phyloP scores from a whole-genome alignment of 352 stramenopile genomes.

The Pythium plurisporium region DNA sequence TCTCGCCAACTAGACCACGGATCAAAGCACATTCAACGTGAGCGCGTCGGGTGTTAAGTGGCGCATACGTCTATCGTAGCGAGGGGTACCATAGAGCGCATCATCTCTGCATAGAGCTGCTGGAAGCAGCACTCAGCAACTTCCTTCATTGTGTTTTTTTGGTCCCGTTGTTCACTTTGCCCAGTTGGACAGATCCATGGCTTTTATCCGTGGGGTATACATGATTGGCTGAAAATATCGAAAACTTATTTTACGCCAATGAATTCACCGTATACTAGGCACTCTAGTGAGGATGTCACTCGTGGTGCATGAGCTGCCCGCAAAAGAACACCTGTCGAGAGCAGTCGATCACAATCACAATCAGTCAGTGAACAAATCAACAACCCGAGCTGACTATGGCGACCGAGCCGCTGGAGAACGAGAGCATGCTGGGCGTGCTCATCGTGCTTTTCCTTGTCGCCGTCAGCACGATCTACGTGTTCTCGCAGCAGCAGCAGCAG shows the following conservation, averaged over 20 bases:
- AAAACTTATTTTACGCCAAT: conserved; percentile 10
- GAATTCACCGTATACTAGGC: background rate
- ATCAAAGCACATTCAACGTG: background rate
- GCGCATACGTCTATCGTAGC: background rate
- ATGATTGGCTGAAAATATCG: conserved; percentile 3
- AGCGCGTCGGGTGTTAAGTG: background rate
- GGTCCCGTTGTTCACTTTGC: background rate
- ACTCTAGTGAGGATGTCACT: conserved; percentile 8
- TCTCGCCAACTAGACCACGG: conserved; percentile 46
- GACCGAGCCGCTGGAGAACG: conserved; percentile 49
- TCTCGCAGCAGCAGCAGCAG: conserved; percentile 46
- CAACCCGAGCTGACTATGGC: conserved; percentile 13
- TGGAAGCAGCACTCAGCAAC: conserved; percentile 85
- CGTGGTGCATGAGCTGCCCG: background rate
- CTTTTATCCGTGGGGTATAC: no score
- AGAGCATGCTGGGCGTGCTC: conserved; percentile 64
- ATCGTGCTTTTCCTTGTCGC: conserved; percentile 68
- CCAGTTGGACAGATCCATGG: no score
- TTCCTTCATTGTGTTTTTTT: conserved; percentile 53
- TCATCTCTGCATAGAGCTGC: conserved; percentile 83
- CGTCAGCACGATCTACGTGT: conserved; percentile 72
- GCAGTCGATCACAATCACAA: background rate
- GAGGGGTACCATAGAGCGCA: conserved; percentile 71
- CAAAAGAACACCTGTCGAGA: background rate
- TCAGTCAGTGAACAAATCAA: background rate